Conservation (phyloP, 78 protist genomes). For the Chrysochromulina parva region DNA sequence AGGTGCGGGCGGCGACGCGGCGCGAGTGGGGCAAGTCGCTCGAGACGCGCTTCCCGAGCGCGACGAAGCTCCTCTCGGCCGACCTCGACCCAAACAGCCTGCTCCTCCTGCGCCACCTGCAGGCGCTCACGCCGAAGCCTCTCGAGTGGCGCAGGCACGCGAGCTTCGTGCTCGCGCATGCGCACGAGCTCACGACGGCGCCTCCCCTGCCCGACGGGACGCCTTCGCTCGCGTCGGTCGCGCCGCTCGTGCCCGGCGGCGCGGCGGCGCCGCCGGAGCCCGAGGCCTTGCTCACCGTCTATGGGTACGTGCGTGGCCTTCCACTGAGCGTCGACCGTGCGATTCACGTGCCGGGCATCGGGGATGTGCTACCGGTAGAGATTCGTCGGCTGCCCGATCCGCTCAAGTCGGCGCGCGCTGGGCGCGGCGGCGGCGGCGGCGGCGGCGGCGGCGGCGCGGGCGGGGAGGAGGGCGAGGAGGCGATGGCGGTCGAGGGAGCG, state of each 20-base stretch:
- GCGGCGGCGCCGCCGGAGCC: not conserved
- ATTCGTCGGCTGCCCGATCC: not conserved
- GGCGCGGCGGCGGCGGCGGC: not conserved
- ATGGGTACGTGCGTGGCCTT: not conserved
- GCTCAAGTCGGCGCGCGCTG: not conserved
- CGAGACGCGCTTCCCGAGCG: not conserved
- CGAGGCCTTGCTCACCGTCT: not conserved
- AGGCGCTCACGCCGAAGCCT: not conserved
- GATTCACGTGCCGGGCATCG: not conserved
- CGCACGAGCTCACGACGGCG: not conserved
- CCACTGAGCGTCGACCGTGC: not conserved
- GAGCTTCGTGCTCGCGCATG: slow-evolving; percentile 60
- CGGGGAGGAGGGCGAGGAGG: slow-evolving; percentile 7
- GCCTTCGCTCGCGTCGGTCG: too few species aligned
- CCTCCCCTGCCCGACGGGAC: too few species aligned
- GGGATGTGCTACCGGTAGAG: not conserved
- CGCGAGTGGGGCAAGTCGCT: not conserved
- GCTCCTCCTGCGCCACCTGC: not conserved
- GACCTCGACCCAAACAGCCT: not conserved
- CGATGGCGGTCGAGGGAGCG: not conserved
- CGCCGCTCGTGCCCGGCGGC: not conserved
- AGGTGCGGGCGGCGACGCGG: not conserved
- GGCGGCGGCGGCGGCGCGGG: not conserved
- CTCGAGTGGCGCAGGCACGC: slow-evolving; percentile 35
- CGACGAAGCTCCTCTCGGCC: not conserved